phyloP scores from a whole-genome alignment of 2,329 filamentous ascomycete species.

The Pleochaeta shiraiana region DNA sequence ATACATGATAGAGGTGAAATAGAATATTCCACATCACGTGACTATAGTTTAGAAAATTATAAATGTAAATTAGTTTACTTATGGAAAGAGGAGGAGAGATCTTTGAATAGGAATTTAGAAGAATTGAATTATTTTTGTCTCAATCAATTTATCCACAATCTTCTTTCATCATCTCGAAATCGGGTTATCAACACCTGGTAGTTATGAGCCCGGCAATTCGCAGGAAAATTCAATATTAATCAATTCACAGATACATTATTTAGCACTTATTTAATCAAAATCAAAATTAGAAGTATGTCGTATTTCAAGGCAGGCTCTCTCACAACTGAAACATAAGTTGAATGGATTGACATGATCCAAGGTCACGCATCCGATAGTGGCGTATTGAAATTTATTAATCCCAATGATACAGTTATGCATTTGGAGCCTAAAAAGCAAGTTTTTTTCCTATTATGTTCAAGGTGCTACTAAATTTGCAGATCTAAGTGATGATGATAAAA shows the following conservation, averaged over 20 bases:
- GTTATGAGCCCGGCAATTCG: not conserved
- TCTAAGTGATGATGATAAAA: slow-evolving; percentile 3
- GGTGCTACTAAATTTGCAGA: slow-evolving; percentile 1
- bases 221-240: not conserved
- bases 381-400: not conserved
- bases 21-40: too few relatives aligned
- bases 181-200: not conserved
- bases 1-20: too few relatives aligned
- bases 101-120: too few relatives aligned
- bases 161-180: not conserved
- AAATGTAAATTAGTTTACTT: not conserved
- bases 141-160: not conserved
- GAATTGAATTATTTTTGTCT: not conserved
- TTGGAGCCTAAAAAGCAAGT: not conserved
- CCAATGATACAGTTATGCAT: not conserved
- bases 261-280: not conserved
- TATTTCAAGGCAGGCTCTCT: not conserved
- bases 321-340: not conserved
- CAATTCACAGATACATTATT: not conserved
- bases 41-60: not conserved
- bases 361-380: not conserved
- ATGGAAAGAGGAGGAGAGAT: too few relatives aligned
- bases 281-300: too few relatives aligned
- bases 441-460: not conserved
- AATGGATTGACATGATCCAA: slow-evolving; percentile 1